A percentile compares a stretch with the other conserved stretches of the same genome.
Conservation (phyloP, 345 rosid species). For the Ceriops decandra region DNA sequence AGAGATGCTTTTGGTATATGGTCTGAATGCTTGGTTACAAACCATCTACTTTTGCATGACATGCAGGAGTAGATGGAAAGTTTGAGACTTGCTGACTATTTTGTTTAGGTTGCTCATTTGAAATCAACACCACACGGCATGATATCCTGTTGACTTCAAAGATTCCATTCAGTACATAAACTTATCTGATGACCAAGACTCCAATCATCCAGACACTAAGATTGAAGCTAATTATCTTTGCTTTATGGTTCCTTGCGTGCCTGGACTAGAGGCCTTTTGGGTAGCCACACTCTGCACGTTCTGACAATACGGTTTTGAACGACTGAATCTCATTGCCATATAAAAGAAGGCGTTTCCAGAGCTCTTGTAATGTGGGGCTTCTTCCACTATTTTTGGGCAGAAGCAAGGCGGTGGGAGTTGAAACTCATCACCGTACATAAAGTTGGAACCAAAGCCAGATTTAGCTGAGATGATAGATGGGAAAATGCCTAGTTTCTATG, state of each 20-base stretch:
- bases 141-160: slow-evolving; percentile 1
- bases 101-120: neutral
- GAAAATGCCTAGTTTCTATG: slow-evolving; percentile 2
- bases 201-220: neutral
- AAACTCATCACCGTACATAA: slow-evolving; percentile 23
- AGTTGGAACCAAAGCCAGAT: slow-evolving; percentile 8
- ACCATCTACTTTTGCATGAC: neutral
- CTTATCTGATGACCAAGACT: neutral
- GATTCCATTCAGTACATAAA: neutral
- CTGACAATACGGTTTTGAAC: slow-evolving; percentile 9
- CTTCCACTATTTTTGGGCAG: slow-evolving; percentile 3
- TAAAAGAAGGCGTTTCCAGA: slow-evolving; percentile 12
- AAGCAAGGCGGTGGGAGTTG: slow-evolving; percentile 5
- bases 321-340: slow-evolving; percentile 14
- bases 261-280: slow-evolving; percentile 2
- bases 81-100: neutral
- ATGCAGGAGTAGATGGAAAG: neutral
- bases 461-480: slow-evolving; percentile 13
- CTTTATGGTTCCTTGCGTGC: neutral
- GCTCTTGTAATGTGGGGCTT: neutral
- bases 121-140: neutral
- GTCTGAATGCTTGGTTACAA: neutral
- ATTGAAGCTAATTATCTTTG: too few relatives aligned
- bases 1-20: neutral
- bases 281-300: neutral